phyloP scores from a whole-genome alignment of 106 monocot species.

The Vanilla planifolia region DNA sequence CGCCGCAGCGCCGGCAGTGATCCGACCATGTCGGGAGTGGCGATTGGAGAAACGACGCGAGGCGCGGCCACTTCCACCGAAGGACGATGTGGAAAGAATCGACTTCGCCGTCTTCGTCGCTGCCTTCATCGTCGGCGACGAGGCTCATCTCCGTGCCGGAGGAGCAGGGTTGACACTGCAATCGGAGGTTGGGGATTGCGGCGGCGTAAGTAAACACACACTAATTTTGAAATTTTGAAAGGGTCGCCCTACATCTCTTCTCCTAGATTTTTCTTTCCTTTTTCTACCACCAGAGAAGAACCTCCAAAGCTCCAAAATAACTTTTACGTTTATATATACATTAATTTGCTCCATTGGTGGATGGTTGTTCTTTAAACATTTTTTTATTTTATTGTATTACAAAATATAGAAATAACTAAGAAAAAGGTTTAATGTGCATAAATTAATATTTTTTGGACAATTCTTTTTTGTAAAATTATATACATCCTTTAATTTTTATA shows the following conservation, averaged over 20 bases:
- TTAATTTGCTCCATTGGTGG: no score
- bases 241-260: neutral
- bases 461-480: no score
- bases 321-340: no score
- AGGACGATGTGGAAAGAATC: neutral
- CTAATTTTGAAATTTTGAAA: conserved; percentile 3
- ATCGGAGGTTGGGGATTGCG: neutral
- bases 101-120: neutral
- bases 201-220: neutral
- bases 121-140: conserved; percentile 1
- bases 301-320: no score
- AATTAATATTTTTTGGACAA: no score
- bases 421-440: no score
- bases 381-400: no score
- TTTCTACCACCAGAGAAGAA: no score
- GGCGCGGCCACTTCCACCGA: neutral
- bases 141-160: neutral
- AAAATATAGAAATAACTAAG: no score
- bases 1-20: conserved; percentile 4
- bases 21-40: conserved; percentile 2
- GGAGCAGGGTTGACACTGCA: neutral
- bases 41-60: conserved; percentile 17
- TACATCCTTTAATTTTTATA: no score
- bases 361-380: no score
- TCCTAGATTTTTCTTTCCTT: no score